A percentile compares a stretch with the other conserved stretches of the same genome.
Evolutionary conservation across 306 rosid genomes (phyloP).

Genomic region (Myrica gale): DNA sequence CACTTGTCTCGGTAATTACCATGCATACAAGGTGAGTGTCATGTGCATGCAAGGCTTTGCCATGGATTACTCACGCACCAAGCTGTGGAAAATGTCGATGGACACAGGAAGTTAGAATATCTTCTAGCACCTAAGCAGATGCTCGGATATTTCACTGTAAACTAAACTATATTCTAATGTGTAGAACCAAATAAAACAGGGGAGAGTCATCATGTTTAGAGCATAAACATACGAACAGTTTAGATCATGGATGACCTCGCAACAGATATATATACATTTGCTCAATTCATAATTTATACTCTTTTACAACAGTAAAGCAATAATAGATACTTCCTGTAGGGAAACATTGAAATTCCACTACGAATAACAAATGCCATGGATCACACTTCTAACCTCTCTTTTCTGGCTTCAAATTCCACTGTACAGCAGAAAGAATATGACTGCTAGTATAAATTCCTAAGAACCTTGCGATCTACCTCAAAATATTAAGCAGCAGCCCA

Average conservation of each 20-base stretch:
- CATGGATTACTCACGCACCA: too few species aligned
- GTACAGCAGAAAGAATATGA: constrained; percentile 51
- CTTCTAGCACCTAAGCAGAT: background rate
- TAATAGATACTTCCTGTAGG: constrained; percentile 23
- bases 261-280: constrained; percentile 34
- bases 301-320: constrained; percentile 22
- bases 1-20: too few species aligned
- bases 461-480: constrained; percentile 23
- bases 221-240: background rate
- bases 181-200: background rate
- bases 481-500: constrained; percentile 5
- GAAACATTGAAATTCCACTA: too few species aligned
- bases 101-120: background rate
- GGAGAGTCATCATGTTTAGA: background rate
- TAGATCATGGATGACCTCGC: constrained; percentile 4
- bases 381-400: constrained; percentile 22
- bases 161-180: background rate
- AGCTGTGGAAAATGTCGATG: too few species aligned
- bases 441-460: constrained; percentile 8
- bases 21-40: too few species aligned
- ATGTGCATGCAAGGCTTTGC: too few species aligned
- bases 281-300: constrained; percentile 19
- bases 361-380: constrained; percentile 28
- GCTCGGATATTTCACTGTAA: background rate
- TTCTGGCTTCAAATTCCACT: constrained; percentile 34